A percentile compares a stretch with the other conserved stretches of the same genome.
These are phyloP conservation scores for Amauroascus verrucosus DNA, from an alignment of 2,329 filamentous ascomycete genomes.

Conservation along the genomic window DNA sequence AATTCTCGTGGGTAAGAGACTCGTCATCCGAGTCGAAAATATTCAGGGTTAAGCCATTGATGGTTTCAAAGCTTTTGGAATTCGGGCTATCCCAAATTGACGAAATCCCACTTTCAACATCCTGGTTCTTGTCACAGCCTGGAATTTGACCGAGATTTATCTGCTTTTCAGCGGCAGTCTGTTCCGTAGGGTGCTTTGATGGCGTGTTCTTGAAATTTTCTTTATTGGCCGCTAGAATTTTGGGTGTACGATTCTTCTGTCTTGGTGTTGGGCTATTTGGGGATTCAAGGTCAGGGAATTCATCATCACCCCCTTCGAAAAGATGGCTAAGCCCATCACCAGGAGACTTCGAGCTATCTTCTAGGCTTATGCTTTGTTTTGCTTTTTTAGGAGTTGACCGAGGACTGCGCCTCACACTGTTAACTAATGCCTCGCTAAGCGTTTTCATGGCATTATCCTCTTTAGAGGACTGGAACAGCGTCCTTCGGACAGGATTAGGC, in stretches of 20 bases:
- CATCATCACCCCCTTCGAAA: conserved; percentile 51
- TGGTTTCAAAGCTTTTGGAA: conserved; percentile 22
- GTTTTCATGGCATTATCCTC: conserved; percentile 30
- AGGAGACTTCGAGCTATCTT: conserved; percentile 42
- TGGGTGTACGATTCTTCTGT: conserved; percentile 29
- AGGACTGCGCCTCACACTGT: conserved; percentile 43
- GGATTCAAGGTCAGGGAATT: conserved; percentile 43
- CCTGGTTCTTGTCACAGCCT: neutral
- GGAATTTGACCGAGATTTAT: neutral
- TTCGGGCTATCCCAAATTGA: conserved; percentile 21
- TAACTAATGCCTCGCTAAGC: conserved; percentile 28
- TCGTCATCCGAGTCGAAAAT: conserved; percentile 29
- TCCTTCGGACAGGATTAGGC: conserved; percentile 43
- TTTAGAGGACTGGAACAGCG: conserved; percentile 35
- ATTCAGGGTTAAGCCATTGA: conserved; percentile 31
- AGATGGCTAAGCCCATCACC: conserved; percentile 51
- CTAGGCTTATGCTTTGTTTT: conserved; percentile 44
- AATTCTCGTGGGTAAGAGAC: conserved; percentile 20
- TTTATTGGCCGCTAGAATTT: neutral
- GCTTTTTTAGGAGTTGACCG: conserved; percentile 29
- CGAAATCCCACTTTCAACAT: conserved; percentile 17
- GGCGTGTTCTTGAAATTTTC: conserved; percentile 4
- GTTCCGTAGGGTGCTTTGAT: neutral
- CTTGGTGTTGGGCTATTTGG: conserved; percentile 43
- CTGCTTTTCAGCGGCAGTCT: neutral